Evolutionary conservation across 257 asterid species (phyloP).

Genomic region (Lantana camara): DNA sequence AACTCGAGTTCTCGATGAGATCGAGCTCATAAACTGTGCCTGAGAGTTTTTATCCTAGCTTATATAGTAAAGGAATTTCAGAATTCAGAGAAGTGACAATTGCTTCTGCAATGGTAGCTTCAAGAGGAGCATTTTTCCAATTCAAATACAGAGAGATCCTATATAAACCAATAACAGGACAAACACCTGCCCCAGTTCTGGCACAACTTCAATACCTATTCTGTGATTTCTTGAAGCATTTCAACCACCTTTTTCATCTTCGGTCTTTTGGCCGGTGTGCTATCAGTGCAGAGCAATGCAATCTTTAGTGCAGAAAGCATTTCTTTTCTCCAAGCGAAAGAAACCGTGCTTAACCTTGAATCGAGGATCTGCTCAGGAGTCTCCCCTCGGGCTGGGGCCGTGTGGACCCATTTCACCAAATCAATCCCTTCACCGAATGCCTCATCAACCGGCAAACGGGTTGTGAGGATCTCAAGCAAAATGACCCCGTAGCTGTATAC

Average conservation of each 20-base stretch:
- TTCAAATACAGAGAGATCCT: too few relatives aligned
- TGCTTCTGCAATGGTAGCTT: too few relatives aligned
- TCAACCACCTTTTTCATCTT: constrained; percentile 92
- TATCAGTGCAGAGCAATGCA: constrained; percentile 83
- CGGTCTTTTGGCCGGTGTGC: constrained; percentile 92
- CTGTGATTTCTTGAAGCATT: constrained; percentile 74
- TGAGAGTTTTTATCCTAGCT: too few relatives aligned
- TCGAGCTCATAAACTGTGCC: too few relatives aligned
- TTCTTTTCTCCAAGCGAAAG: constrained; percentile 92
- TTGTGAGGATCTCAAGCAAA: constrained; percentile 89
- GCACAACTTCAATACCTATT: constrained; percentile 34
- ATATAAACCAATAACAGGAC: too few relatives aligned
- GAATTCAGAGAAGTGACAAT: too few relatives aligned
- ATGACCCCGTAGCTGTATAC: constrained; percentile 97
- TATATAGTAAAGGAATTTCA: too few relatives aligned
- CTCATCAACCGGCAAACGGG: constrained; percentile 83
- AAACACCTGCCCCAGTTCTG: too few relatives aligned
- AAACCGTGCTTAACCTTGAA: constrained; percentile 80
- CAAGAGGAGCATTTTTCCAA: too few relatives aligned
- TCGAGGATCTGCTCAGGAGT: constrained; percentile 99
- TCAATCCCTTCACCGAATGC: constrained; percentile 95
- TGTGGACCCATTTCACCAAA: constrained; percentile 97
- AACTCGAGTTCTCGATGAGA: too few relatives aligned
- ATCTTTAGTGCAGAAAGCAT: constrained; percentile 89
- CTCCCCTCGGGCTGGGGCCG: constrained; percentile 86